Conservation (phyloP, 1,284 basidiomycete genomes). For the Vanrija pseudolonga region DNA sequence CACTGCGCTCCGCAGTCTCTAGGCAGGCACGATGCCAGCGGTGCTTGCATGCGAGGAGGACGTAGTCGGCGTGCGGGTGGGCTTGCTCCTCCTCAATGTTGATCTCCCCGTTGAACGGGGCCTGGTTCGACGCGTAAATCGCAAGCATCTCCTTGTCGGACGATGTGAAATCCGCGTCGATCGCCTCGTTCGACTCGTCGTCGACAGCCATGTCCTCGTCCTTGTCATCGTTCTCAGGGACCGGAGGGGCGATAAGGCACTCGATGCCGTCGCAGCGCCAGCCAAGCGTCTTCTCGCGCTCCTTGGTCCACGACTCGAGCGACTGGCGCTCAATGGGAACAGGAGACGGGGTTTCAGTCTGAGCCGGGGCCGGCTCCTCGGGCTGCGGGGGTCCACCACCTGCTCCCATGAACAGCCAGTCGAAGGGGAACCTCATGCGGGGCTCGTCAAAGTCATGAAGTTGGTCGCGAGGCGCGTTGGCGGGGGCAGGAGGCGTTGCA, state of each 20-base stretch:
- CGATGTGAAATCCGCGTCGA: constrained; percentile 3
- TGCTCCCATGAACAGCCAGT: constrained; percentile 9
- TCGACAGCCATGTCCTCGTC: constrained; percentile 17
- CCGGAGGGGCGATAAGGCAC: constrained; percentile 28
- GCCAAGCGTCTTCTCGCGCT: constrained; percentile 36
- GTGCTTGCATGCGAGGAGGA: constrained; percentile 33
- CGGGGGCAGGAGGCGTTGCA: not conserved
- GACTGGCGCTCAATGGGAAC: constrained; percentile 17
- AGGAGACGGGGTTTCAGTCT: not conserved
- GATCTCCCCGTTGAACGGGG: constrained; percentile 2
- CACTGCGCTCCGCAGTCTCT: constrained; percentile 28
- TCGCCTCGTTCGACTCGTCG: constrained; percentile 4
- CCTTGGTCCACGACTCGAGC: constrained; percentile 35
- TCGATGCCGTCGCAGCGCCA: constrained; percentile 43
- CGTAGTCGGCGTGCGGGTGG: constrained; percentile 12
- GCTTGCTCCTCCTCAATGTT: not conserved
- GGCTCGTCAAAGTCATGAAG: too few relatives aligned
- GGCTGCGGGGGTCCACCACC: not conserved
- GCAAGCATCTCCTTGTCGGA: constrained; percentile 31
- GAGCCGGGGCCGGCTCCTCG: not conserved
- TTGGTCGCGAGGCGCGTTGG: not conserved
- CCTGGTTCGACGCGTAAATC: constrained; percentile 30
- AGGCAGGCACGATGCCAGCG: constrained; percentile 39
- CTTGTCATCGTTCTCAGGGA: constrained; percentile 17
- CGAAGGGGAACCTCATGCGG: constrained; percentile 4